phyloP scores from a whole-genome alignment of 331 rosid genomes.

The Rhamnella rubrinervis region DNA sequence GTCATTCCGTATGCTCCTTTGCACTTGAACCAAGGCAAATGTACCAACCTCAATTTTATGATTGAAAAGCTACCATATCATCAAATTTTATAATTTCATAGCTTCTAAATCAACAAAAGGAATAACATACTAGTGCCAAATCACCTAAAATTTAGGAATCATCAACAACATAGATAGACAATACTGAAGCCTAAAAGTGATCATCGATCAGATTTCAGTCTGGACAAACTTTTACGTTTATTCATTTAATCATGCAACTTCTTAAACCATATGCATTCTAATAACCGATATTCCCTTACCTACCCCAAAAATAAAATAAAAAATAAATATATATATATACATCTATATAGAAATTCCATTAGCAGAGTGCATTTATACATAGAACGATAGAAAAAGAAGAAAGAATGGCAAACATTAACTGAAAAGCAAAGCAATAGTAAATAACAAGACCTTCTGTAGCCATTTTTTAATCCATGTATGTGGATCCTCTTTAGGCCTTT shows the following conservation, averaged over 20 bases:
- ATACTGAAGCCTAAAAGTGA: neutral
- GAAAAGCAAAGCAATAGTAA: neutral
- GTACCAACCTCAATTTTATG: too few species aligned
- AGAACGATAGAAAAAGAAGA: neutral
- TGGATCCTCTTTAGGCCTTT: slow-evolving; percentile 74
- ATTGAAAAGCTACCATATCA: neutral
- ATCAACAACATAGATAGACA: neutral
- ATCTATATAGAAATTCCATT: too few species aligned
- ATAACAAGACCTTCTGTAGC: slow-evolving; percentile 69
- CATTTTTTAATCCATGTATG: slow-evolving; percentile 75
- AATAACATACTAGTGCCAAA: neutral
- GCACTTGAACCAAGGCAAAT: too few species aligned
- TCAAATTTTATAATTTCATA: neutral
- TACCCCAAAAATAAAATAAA: too few species aligned
- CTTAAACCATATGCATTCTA: too few species aligned
- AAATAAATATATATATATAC: too few species aligned
- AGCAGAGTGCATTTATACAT: too few species aligned
- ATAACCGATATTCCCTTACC: too few species aligned
- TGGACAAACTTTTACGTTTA: too few species aligned
- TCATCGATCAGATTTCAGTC: too few species aligned
- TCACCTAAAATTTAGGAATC: neutral
- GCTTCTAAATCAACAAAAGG: neutral
- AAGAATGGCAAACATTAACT: neutral
- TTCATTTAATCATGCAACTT: too few species aligned
- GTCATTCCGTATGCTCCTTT: too few species aligned